Percentiles rank a stretch among this genome's conserved stretches.
Evolutionary conservation across 2,329 filamentous ascomycete species (phyloP).

Genomic region (Fusarium foetens): DNA sequence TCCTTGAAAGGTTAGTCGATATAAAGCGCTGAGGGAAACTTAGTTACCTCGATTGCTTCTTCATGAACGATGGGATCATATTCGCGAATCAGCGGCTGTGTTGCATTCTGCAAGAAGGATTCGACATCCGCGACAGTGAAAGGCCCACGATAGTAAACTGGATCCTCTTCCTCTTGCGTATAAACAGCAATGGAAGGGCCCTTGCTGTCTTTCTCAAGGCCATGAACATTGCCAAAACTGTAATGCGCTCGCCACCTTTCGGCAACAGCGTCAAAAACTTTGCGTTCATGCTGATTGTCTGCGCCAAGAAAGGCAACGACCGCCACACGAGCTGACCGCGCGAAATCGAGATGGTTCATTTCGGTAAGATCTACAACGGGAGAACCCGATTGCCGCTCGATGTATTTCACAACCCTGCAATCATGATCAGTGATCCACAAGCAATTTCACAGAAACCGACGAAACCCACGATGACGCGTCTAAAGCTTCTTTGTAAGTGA

Average conservation of each 20-base stretch:
- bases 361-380: not conserved
- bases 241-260: not conserved
- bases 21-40: accelerated
- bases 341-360: not conserved
- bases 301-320: not conserved
- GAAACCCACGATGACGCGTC: not conserved
- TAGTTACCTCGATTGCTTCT: not conserved
- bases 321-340: not conserved
- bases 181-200: not conserved
- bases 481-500: not conserved
- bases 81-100: not conserved
- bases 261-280: not conserved
- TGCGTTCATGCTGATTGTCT: accelerated
- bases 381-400: not conserved
- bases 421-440: not conserved
- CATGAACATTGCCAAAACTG: not conserved
- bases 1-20: not conserved
- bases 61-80: not conserved
- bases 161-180: not conserved
- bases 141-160: not conserved
- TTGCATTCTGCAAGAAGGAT: not conserved
- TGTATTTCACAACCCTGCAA: not conserved
- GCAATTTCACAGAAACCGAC: not conserved
- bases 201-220: not conserved
- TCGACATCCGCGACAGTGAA: not conserved